A percentile compares a stretch with the other conserved stretches of the same genome.
Conservation (phyloP, 148 eudicot genomes). For the Diospyros lotus region DNA sequence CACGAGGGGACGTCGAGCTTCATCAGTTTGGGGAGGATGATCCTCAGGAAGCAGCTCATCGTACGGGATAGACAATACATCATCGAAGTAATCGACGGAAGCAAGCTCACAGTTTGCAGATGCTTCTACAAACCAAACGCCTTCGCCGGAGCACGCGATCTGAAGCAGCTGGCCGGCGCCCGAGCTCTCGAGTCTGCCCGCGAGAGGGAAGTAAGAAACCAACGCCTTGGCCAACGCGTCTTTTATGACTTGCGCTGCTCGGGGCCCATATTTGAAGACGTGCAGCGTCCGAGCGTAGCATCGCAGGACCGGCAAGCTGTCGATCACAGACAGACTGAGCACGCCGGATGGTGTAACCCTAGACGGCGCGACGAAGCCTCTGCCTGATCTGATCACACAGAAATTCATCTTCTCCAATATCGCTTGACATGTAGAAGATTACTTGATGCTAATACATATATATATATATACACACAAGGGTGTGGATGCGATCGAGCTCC, state of each 20-base stretch:
- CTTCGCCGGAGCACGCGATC: slow-evolving; percentile 25
- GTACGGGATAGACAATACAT: slow-evolving; percentile 11
- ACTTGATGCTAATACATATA: too few species aligned
- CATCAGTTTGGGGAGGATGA: slow-evolving; percentile 13
- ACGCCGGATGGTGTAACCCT: slow-evolving; percentile 16
- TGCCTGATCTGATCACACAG: slow-evolving; percentile 14
- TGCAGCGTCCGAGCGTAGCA: slow-evolving; percentile 36
- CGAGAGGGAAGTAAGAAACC: slow-evolving; percentile 37
- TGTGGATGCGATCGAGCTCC: too few species aligned
- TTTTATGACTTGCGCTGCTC: slow-evolving; percentile 17
- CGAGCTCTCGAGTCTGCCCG: slow-evolving; percentile 22
- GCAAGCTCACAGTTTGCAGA: slow-evolving; percentile 22
- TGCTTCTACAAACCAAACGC: slow-evolving; percentile 38
- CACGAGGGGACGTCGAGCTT: slow-evolving; percentile 20
- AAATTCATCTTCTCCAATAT: slow-evolving; percentile 16
- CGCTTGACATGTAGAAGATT: too few species aligned
- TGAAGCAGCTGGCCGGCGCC: slow-evolving; percentile 4
- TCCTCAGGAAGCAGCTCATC: slow-evolving; percentile 23
- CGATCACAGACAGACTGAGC: slow-evolving; percentile 28
- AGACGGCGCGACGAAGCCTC: slow-evolving; percentile 20
- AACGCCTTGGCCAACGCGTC: slow-evolving; percentile 32
- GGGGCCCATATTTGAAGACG: slow-evolving; percentile 22
- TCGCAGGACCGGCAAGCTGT: slow-evolving; percentile 26
- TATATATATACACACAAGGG: too few species aligned
- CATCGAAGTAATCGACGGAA: slow-evolving; percentile 21